Percentiles rank a stretch among this genome's conserved stretches.
Conservation (phyloP, 75 land plant genomes). For the Ceratopteris richardii region DNA sequence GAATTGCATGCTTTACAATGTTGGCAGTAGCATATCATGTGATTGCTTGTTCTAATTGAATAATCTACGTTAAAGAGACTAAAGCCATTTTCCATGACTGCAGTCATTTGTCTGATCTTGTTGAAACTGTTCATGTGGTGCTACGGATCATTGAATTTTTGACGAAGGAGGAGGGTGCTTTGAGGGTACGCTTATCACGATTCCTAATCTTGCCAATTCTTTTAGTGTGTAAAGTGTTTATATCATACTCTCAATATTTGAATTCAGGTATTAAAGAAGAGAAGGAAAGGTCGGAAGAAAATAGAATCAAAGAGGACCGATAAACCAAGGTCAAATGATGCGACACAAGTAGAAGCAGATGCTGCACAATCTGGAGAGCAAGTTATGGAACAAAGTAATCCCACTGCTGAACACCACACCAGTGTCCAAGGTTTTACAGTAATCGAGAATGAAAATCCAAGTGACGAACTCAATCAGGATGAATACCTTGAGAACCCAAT, state of each 20-base stretch:
- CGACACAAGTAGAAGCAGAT: background rate
- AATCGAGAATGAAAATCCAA: too few relatives aligned
- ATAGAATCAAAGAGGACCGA: slow-evolving; percentile 3
- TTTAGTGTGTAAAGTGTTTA: too few relatives aligned
- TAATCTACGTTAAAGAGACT: too few relatives aligned
- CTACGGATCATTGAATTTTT: slow-evolving; percentile 74
- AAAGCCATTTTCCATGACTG: too few relatives aligned
- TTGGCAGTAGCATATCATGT: too few relatives aligned
- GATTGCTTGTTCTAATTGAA: too few relatives aligned
- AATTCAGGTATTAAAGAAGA: slow-evolving; percentile 61
- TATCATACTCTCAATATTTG: background rate
- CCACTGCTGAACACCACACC: too few relatives aligned
- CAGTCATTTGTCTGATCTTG: slow-evolving; percentile 86
- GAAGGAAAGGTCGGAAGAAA: slow-evolving; percentile 37
- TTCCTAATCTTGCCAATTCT: background rate
- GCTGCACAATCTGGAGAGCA: background rate
- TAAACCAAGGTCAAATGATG: background rate
- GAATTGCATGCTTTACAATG: too few relatives aligned
- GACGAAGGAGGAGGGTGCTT: slow-evolving; percentile 65
- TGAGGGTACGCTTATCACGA: slow-evolving; percentile 50
- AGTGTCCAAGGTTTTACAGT: too few relatives aligned
- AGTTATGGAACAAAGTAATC: background rate
- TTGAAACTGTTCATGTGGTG: slow-evolving; percentile 65
- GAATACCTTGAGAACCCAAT: too few relatives aligned
- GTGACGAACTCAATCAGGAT: too few relatives aligned